Conservation (phyloP, 768 basidiomycete species). For the Termitomyces titanicus region DNA sequence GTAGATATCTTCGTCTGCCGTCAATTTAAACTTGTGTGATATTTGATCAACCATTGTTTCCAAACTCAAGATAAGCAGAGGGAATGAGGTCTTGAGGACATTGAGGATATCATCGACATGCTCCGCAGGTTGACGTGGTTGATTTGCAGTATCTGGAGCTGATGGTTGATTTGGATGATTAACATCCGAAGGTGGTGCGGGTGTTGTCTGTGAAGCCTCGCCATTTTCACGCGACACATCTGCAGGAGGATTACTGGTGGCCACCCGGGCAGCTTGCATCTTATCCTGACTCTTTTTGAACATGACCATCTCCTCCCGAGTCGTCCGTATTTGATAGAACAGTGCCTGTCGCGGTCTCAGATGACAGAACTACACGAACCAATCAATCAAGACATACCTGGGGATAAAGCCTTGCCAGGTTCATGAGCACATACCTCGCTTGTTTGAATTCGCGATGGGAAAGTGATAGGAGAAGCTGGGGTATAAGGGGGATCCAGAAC, state of each 20-base stretch:
- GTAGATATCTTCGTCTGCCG: conserved; percentile 92
- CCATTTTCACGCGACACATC: conserved; percentile 23
- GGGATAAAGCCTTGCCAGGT: conserved; percentile 87
- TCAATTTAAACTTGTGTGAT: conserved; percentile 80
- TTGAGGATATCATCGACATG: conserved; percentile 92
- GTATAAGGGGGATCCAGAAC: conserved; percentile 99
- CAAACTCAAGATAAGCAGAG: conserved; percentile 89
- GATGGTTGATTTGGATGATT: conserved; percentile 10
- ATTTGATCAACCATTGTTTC: conserved; percentile 98
- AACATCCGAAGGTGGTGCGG: conserved; percentile 12
- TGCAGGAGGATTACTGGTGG: conserved; percentile 22
- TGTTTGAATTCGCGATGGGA: conserved; percentile 92
- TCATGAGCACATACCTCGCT: conserved; percentile 83
- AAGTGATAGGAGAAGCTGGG: conserved; percentile 87
- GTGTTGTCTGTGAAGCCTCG: conserved; percentile 24
- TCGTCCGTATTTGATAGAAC: conserved; percentile 91
- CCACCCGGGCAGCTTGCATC: conserved; percentile 34
- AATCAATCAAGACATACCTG: conserved; percentile 54
- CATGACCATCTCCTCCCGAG: conserved; percentile 40
- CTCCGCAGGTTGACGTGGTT: conserved; percentile 75
- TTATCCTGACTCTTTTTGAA: conserved; percentile 39
- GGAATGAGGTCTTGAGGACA: conserved; percentile 93
- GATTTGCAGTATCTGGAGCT: conserved; percentile 22
- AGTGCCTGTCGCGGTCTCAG: conserved; percentile 56
- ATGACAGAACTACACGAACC: conserved; percentile 31